Evolutionary conservation across 1,284 basidiomycete genomes (phyloP).

Genomic region (Meira miltonrushii): DNA sequence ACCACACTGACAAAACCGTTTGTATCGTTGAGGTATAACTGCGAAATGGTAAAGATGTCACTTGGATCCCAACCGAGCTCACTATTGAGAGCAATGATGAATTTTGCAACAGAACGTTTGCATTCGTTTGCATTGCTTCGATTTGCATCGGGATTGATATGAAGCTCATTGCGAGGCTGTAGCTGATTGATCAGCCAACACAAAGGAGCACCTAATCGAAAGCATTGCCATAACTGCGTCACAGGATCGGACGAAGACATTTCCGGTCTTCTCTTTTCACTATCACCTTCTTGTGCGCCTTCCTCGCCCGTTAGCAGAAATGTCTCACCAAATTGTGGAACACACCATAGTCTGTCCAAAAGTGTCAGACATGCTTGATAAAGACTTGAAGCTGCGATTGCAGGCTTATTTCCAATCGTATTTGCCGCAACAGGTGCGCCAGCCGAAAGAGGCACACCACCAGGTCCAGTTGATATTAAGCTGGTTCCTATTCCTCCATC

Average conservation of each 20-base stretch:
- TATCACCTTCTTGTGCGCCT: not conserved
- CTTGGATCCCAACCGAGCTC: constrained; percentile 56
- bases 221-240: constrained; percentile 86
- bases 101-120: constrained; percentile 59
- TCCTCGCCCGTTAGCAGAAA: constrained; percentile 18
- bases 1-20: constrained; percentile 95
- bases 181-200: constrained; percentile 93
- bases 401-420: constrained; percentile 43
- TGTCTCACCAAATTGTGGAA: constrained; percentile 50
- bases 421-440: constrained; percentile 44
- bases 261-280: constrained; percentile 6
- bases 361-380: constrained; percentile 54
- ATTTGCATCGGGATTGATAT: constrained; percentile 57
- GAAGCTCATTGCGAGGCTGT: constrained; percentile 62
- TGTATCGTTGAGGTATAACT: constrained; percentile 76
- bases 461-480: constrained; percentile 27
- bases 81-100: constrained; percentile 58
- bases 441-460: constrained; percentile 29
- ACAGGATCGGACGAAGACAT: constrained; percentile 58
- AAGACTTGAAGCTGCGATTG: constrained; percentile 47
- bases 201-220: constrained; percentile 85
- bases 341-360: constrained; percentile 52
- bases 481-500: constrained; percentile 39
- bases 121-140: constrained; percentile 69
- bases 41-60: constrained; percentile 63